Conservation (phyloP, 2,329 filamentous ascomycete species). For the Colletotrichum navitas region DNA sequence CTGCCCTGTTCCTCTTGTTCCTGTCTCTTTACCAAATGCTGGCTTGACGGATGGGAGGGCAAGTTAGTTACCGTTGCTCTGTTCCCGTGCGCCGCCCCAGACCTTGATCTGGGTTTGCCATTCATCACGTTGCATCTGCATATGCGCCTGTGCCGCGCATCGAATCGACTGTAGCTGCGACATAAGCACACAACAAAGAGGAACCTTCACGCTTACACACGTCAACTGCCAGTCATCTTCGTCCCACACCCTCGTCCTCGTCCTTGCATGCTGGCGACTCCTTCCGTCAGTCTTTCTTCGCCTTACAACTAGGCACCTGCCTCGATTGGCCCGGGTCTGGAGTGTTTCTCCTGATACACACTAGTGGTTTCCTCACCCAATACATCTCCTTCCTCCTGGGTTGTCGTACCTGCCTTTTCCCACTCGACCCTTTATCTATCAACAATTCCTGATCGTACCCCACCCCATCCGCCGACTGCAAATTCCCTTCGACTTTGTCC, state of each 20-base stretch:
- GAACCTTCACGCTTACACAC: slow-evolving; percentile 6
- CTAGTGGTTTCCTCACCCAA: slow-evolving; percentile 23
- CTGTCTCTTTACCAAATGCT: neutral
- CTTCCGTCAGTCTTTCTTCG: slow-evolving; percentile 5
- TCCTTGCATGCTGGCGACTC: neutral
- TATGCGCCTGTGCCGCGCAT: slow-evolving; percentile 16
- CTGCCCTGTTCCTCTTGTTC: neutral
- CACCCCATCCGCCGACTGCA: slow-evolving; percentile 9
- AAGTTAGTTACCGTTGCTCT: slow-evolving; percentile 9
- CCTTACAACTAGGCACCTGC: neutral
- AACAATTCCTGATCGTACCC: neutral
- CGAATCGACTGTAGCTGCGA: slow-evolving; percentile 27
- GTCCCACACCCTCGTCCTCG: neutral
- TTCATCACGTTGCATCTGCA: slow-evolving; percentile 15
- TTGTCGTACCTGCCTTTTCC: slow-evolving; percentile 12
- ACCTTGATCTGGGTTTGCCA: slow-evolving; percentile 1
- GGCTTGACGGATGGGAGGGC: neutral
- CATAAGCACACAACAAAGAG: slow-evolving; percentile 18
- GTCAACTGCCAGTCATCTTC: slow-evolving; percentile 11
- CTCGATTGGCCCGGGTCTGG: slow-evolving; percentile 9
- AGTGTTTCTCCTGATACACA: slow-evolving; percentile 29
- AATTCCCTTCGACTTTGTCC: slow-evolving; percentile 7
- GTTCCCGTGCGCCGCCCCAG: neutral
- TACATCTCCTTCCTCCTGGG: slow-evolving; percentile 14
- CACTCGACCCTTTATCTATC: slow-evolving; percentile 6